Conservation (phyloP, 225 moss, liverwort and hornwort species). For the Polytrichum formosum region DNA sequence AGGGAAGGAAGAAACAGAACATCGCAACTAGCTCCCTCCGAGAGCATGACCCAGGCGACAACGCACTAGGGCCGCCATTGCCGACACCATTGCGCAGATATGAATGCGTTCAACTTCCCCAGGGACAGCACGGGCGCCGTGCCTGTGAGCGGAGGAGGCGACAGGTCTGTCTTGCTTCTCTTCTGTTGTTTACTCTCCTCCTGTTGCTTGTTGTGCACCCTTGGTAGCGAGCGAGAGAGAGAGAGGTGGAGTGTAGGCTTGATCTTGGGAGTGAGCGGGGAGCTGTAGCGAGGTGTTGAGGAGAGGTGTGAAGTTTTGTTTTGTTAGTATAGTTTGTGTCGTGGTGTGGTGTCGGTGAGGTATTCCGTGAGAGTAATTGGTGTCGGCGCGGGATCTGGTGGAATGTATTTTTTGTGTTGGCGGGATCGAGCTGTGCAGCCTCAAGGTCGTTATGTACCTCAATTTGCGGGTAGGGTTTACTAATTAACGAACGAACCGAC, state of each 20-base stretch:
- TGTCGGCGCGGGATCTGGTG: too few species aligned
- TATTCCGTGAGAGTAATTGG: too few species aligned
- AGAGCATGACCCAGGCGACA: slow-evolving; percentile 13
- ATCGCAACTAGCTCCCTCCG: background rate
- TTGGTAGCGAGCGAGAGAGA: background rate
- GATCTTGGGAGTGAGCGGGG: background rate
- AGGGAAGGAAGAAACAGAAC: too few species aligned
- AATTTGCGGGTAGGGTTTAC: too few species aligned
- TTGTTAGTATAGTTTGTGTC: background rate
- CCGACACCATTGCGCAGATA: slow-evolving; percentile 1
- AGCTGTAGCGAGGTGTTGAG: background rate
- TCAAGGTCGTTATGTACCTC: too few species aligned
- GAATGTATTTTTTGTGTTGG: too few species aligned
- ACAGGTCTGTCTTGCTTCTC: background rate
- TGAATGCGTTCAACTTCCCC: background rate
- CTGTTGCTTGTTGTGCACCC: too few species aligned
- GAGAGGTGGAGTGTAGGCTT: background rate
- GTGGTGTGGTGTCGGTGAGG: too few species aligned
- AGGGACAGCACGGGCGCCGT: background rate
- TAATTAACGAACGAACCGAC: too few species aligned
- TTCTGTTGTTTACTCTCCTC: too few species aligned
- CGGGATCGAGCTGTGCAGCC: too few species aligned
- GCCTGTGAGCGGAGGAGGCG: slow-evolving; percentile 10
- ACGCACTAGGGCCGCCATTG: background rate
- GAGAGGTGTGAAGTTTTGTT: background rate